These are phyloP conservation scores for Candida easanensis DNA, from an alignment of 805 yeast species.

Conservation along the genomic window DNA sequence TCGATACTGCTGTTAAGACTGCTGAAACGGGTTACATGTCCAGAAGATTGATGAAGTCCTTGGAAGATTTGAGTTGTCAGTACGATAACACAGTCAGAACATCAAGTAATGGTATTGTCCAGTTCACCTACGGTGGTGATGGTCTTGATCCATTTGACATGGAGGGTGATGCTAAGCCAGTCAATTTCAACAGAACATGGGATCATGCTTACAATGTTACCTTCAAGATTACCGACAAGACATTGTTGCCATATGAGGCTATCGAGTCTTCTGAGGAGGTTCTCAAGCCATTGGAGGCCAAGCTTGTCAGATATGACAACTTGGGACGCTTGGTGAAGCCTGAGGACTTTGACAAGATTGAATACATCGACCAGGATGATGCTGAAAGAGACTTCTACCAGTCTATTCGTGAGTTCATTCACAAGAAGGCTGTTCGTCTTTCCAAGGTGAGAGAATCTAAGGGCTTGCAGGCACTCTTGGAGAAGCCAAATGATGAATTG, in stretches of 20 bases:
- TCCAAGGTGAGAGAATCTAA: conserved; percentile 54
- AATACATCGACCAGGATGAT: conserved; percentile 77
- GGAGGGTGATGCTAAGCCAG: conserved; percentile 99
- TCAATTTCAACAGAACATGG: conserved; percentile 92
- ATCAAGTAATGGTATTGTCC: conserved; percentile 94
- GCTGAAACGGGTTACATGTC: conserved; percentile 99
- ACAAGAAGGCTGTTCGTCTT: conserved; percentile 52
- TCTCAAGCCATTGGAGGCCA: conserved; percentile 58
- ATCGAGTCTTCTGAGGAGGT: conserved; percentile 50
- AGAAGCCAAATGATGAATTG: conserved; percentile 43
- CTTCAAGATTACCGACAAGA: conserved; percentile 48
- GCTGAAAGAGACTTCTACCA: conserved; percentile 84
- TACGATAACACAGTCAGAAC: conserved; percentile 95
- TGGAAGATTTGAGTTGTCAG: conserved; percentile 91
- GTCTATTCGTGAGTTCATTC: conserved; percentile 66
- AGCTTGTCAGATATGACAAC: conserved; percentile 67
- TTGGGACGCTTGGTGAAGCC: conserved; percentile 51
- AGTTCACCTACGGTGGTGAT: conserved; percentile 97
- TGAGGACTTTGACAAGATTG: conserved; percentile 48
- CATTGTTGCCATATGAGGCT: conserved; percentile 72
- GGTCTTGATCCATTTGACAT: conserved; percentile 97
- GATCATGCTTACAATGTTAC: conserved; percentile 82
- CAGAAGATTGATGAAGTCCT: conserved; percentile 94
- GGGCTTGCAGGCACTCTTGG: conserved; percentile 45
- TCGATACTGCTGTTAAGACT: conserved; percentile 98